phyloP scores from a whole-genome alignment of 2,329 filamentous ascomycete species.

The Xylaria sp. region DNA sequence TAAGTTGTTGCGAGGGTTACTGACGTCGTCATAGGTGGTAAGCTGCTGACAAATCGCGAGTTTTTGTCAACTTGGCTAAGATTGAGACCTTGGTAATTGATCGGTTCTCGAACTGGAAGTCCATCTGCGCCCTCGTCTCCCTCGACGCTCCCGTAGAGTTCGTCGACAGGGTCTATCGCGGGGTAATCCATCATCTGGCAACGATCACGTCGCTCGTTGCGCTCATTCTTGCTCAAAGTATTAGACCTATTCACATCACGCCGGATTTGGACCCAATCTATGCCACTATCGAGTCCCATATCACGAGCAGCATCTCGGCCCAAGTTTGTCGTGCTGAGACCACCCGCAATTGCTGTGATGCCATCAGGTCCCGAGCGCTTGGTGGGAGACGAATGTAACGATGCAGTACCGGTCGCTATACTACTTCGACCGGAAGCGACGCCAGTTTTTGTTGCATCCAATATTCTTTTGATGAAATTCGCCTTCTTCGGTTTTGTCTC shows the following conservation, averaged over 20 bases:
- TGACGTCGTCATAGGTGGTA: conserved; percentile 84
- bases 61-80: conserved; percentile 94
- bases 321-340: conserved; percentile 51
- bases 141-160: conserved; percentile 83
- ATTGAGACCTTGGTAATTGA: conserved; percentile 83
- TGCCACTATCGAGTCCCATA: conserved; percentile 70
- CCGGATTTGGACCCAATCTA: conserved; percentile 97
- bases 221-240: conserved; percentile 88
- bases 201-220: conserved; percentile 83
- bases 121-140: conserved; percentile 92
- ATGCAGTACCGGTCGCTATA: conserved; percentile 70
- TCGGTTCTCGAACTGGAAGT: conserved; percentile 80
- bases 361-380: conserved; percentile 55
- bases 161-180: conserved; percentile 88
- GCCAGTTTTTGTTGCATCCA: conserved; percentile 92
- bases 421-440: conserved; percentile 89
- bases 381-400: conserved; percentile 56
- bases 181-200: conserved; percentile 96
- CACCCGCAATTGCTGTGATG: conserved; percentile 59
- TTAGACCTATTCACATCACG: conserved; percentile 96
- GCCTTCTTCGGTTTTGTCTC: conserved; percentile 75
- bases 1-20: conserved; percentile 88
- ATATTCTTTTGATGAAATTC: conserved; percentile 94
- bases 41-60: conserved; percentile 84
- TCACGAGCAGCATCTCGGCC: conserved; percentile 70